Conservation (phyloP, 2,329 filamentous ascomycete species). For the Golovinomyces cichoracearum region DNA sequence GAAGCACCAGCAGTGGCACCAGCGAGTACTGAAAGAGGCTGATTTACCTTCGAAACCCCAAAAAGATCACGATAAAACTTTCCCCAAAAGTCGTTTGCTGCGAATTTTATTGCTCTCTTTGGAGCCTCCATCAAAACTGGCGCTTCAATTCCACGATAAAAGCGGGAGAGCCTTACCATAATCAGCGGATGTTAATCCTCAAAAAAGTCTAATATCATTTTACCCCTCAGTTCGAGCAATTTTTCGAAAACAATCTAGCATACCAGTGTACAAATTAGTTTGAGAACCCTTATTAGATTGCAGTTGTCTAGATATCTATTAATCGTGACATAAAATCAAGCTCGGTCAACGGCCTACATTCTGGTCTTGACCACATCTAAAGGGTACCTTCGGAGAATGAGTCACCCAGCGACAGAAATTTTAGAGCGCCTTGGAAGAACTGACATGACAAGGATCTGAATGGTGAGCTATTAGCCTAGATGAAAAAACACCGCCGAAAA, state of each 20-base stretch:
- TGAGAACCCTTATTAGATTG: slow-evolving; percentile 50
- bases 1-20: slow-evolving; percentile 87
- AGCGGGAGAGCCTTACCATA: slow-evolving; percentile 42
- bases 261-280: slow-evolving; percentile 77
- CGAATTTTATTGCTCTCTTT: slow-evolving; percentile 95
- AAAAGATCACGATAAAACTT: slow-evolving; percentile 76
- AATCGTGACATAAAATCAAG: not conserved
- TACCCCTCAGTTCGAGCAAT: slow-evolving; percentile 92
- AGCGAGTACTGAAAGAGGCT: slow-evolving; percentile 73
- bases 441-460: slow-evolving; percentile 68
- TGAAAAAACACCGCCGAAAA: not conserved
- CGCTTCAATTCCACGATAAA: slow-evolving; percentile 87
- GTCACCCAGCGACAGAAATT: slow-evolving; percentile 3
- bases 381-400: slow-evolving; percentile 48
- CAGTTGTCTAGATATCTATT: slow-evolving; percentile 40
- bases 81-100: slow-evolving; percentile 96
- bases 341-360: slow-evolving; percentile 38
- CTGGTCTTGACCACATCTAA: slow-evolving; percentile 95
- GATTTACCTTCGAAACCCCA: slow-evolving; percentile 65
- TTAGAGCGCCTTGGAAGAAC: slow-evolving; percentile 11
- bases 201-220: slow-evolving; percentile 1
- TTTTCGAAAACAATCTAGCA: slow-evolving; percentile 94
- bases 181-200: slow-evolving; percentile 2
- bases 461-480: not conserved
- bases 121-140: slow-evolving; percentile 95